Evolutionary conservation across 257 asterid species (phyloP).

Genomic region (Schizonepeta tenuifolia): DNA sequence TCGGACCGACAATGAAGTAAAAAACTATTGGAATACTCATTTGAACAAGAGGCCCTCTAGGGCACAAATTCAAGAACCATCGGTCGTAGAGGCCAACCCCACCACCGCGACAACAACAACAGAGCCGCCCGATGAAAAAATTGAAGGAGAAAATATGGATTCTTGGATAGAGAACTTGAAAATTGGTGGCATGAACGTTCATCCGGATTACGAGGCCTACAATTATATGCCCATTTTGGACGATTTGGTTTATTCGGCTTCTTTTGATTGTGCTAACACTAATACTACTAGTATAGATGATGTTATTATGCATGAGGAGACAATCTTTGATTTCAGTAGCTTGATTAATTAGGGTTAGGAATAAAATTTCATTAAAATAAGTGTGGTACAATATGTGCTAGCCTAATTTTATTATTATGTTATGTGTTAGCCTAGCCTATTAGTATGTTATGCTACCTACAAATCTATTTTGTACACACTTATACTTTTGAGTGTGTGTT

Average conservation of each 20-base stretch:
- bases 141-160: constrained; percentile 24
- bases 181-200: constrained; percentile 16
- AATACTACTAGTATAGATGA: constrained; percentile 11
- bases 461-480: neutral
- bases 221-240: constrained; percentile 47
- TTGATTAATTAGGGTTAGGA: constrained; percentile 1
- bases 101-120: too few species aligned
- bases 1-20: constrained; percentile 67
- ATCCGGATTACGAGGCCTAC: constrained; percentile 26
- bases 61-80: constrained; percentile 14
- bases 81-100: neutral
- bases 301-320: neutral
- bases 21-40: constrained; percentile 70
- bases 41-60: constrained; percentile 51
- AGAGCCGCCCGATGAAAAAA: neutral
- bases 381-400: neutral
- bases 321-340: constrained; percentile 12
- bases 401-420: too few species aligned
- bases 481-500: neutral
- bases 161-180: constrained; percentile 31
- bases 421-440: too few species aligned
- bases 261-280: neutral
- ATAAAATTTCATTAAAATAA: neutral
- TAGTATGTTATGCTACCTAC: neutral
- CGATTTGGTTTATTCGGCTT: constrained; percentile 23